Percentiles rank a stretch among this genome's conserved stretches.
These are phyloP conservation scores for Lichenothelia convexa DNA, from an alignment of 495 filamentous ascomycete species.

Conservation along the genomic window DNA sequence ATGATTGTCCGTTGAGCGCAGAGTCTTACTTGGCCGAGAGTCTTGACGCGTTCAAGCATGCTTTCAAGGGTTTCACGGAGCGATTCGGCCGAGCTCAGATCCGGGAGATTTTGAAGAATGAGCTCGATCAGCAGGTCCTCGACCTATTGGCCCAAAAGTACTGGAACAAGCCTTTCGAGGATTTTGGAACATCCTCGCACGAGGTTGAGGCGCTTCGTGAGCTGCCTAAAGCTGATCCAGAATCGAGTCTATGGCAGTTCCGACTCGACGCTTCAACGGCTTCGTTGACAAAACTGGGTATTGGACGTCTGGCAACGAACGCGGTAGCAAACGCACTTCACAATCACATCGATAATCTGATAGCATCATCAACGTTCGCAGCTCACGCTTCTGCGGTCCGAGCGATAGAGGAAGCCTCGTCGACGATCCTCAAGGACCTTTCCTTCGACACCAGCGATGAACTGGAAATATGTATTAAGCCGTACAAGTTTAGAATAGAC, in stretches of 20 bases:
- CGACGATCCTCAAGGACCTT: constrained; percentile 74
- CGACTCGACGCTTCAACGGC: constrained; percentile 88
- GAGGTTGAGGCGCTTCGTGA: constrained; percentile 58
- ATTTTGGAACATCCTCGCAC: constrained; percentile 38
- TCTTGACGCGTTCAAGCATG: constrained; percentile 92
- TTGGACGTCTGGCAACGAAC: constrained; percentile 79
- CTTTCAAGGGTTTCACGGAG: constrained; percentile 83
- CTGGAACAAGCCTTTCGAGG: constrained; percentile 91
- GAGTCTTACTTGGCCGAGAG: constrained; percentile 93
- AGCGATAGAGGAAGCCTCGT: constrained; percentile 76
- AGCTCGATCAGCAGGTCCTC: constrained; percentile 86
- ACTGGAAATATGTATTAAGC: constrained; percentile 99
- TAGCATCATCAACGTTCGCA: constrained; percentile 63
- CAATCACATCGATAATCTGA: constrained; percentile 59
- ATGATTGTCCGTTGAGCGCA: constrained; percentile 82
- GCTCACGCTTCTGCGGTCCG: constrained; percentile 80
- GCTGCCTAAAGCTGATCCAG: constrained; percentile 64
- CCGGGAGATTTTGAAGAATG: constrained; percentile 70
- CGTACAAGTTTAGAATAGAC: constrained; percentile 94
- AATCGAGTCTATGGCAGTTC: constrained; percentile 78
- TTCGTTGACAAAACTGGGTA: constrained; percentile 77
- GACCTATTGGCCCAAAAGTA: constrained; percentile 90
- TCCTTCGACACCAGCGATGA: constrained; percentile 95
- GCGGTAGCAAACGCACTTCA: constrained; percentile 81
- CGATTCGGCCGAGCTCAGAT: constrained; percentile 80